Conservation (phyloP, 2,329 filamentous ascomycete species). For the Beauveria pseudobassiana region DNA sequence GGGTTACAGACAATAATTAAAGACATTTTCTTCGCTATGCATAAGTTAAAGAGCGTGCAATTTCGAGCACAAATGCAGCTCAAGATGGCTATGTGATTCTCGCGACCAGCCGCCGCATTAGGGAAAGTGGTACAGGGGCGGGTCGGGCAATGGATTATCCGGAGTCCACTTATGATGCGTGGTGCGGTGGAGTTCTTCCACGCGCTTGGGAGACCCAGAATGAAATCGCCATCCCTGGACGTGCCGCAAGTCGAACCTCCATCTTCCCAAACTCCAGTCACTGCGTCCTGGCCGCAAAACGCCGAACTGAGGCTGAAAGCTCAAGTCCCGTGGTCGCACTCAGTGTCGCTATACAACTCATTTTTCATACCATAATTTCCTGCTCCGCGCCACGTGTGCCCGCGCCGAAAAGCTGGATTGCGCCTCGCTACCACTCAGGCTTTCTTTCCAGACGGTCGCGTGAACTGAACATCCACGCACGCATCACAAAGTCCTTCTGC, state of each 20-base stretch:
- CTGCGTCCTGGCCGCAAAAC: not conserved
- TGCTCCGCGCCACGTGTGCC: constrained; percentile 1
- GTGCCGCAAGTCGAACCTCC: constrained; percentile 4
- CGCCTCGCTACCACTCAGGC: not conserved
- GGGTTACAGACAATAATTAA: constrained; percentile 15
- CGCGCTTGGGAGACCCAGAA: constrained; percentile 5
- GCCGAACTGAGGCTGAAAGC: not conserved
- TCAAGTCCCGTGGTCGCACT: not conserved
- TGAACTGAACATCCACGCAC: constrained; percentile 6
- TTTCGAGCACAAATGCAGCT: not conserved
- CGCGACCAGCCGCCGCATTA: no score
- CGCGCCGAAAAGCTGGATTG: constrained; percentile 1
- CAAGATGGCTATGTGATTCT: no score
- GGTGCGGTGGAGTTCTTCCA: constrained; percentile 11
- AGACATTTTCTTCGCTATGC: not conserved
- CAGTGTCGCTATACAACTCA: not conserved
- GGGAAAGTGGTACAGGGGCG: not conserved
- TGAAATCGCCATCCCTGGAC: constrained; percentile 12
- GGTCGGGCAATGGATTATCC: constrained; percentile 4
- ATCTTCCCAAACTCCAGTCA: not conserved
- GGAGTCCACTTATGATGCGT: constrained; percentile 5
- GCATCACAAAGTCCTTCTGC: not conserved
- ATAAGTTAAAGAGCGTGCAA: not conserved
- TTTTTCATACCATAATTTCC: not conserved
- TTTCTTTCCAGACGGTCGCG: constrained; percentile 10